These are phyloP conservation scores for Bipolaris gigantea DNA, from an alignment of 2,329 filamentous ascomycete species.

Conservation along the genomic window DNA sequence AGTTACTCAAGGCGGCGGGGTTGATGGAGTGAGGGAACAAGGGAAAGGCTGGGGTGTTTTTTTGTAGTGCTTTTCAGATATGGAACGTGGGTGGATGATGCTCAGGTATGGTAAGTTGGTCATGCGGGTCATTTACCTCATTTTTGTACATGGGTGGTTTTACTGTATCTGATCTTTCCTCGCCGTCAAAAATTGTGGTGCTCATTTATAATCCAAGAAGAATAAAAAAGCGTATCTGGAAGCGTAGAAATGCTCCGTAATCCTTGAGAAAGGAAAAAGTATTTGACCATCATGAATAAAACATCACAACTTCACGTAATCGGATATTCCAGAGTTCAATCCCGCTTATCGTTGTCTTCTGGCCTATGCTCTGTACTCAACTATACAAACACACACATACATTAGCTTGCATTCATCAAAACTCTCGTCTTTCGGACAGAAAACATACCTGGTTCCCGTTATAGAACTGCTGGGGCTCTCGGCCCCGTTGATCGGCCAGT, in stretches of 20 bases:
- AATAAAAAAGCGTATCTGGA: too few species aligned
- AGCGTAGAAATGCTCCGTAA: too few species aligned
- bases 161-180: too few species aligned
- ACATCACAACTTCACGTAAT: background rate
- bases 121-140: too few species aligned
- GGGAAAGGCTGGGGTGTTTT: background rate
- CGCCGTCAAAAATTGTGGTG: too few species aligned
- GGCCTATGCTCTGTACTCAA: slow-evolving; percentile 10
- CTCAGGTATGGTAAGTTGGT: too few species aligned
- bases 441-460: slow-evolving; percentile 84
- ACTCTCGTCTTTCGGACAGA: too few species aligned
- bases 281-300: too few species aligned
- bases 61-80: background rate
- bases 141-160: too few species aligned
- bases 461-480: slow-evolving; percentile 71
- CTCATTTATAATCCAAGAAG: too few species aligned
- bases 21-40: slow-evolving; percentile 7
- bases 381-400: background rate
- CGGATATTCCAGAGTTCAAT: background rate
- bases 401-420: background rate
- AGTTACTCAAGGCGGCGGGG: slow-evolving; percentile 35
- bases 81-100: too few species aligned
- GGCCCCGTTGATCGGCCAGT: slow-evolving; percentile 52
- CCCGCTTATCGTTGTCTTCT: slow-evolving; percentile 8
- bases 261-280: too few species aligned